Evolutionary conservation across 2,329 filamentous ascomycete species (phyloP).

Genomic region (Penicillium digitatum): DNA sequence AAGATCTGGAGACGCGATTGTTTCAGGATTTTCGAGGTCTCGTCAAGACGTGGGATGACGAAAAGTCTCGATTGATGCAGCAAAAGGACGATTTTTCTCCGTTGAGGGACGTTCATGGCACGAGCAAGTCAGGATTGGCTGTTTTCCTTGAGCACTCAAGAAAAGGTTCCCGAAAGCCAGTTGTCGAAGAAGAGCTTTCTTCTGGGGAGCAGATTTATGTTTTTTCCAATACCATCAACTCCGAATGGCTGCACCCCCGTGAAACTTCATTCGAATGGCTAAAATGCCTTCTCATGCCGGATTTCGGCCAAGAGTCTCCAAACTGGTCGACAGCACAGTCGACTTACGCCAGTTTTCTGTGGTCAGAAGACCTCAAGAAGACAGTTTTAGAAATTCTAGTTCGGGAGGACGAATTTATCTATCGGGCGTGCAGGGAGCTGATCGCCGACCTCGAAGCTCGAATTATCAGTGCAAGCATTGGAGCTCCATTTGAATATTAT

Average conservation of each 20-base stretch:
- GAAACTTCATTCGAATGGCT: constrained; percentile 55
- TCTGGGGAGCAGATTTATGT: constrained; percentile 35
- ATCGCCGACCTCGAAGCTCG: constrained; percentile 29
- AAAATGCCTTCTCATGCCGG: constrained; percentile 48
- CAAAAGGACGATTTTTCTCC: constrained; percentile 49
- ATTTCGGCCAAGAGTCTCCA: constrained; percentile 21
- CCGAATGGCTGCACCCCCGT: constrained; percentile 45
- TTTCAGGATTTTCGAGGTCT: constrained; percentile 46
- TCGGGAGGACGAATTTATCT: constrained; percentile 53
- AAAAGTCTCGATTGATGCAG: constrained; percentile 43
- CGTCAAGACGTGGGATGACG: constrained; percentile 45
- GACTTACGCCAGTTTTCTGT: constrained; percentile 52
- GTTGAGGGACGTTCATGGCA: constrained; percentile 48
- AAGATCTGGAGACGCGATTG: constrained; percentile 28
- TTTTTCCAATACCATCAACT: constrained; percentile 48
- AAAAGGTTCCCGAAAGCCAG: constrained; percentile 40
- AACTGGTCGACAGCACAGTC: constrained; percentile 34
- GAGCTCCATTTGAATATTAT: constrained; percentile 26
- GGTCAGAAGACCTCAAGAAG: constrained; percentile 55
- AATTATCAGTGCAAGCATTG: constrained; percentile 22
- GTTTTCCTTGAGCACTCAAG: constrained; percentile 57
- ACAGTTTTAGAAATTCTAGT: constrained; percentile 52
- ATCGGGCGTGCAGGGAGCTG: constrained; percentile 38
- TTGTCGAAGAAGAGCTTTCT: constrained; percentile 38
- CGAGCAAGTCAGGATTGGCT: constrained; percentile 47